phyloP scores from a whole-genome alignment of 2,329 filamentous ascomycete genomes.

The Coniochaeta sp. region DNA sequence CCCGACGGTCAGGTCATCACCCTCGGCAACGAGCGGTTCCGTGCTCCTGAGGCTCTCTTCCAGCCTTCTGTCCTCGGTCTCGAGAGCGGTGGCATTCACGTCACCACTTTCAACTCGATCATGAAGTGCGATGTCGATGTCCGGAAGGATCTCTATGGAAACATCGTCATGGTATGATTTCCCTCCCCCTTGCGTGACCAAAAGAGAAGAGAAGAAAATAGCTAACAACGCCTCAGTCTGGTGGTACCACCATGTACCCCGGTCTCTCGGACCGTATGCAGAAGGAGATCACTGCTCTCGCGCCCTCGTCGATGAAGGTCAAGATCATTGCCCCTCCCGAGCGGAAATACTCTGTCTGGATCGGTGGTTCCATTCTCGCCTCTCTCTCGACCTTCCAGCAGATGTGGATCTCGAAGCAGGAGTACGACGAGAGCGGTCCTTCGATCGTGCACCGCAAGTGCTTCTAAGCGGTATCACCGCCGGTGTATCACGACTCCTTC shows the following conservation, averaged over 20 bases:
- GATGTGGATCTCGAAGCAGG: conserved; percentile 99
- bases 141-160: conserved; percentile 99
- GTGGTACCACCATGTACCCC: conserved; percentile 99
- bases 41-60: conserved; percentile 98
- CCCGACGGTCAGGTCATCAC: conserved; percentile 99
- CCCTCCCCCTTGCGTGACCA: conserved; percentile 5
- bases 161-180: conserved; percentile 96
- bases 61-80: conserved; percentile 97
- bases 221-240: conserved; percentile 58
- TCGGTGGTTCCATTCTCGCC: conserved; percentile 99
- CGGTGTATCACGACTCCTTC: not conserved
- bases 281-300: conserved; percentile 99
- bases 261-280: conserved; percentile 99
- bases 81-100: conserved; percentile 97
- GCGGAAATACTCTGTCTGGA: conserved; percentile 99
- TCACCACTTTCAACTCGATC: conserved; percentile 99
- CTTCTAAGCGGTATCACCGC: conserved; percentile 70
- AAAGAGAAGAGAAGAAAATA: not conserved
- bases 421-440: conserved; percentile 99
- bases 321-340: conserved; percentile 99
- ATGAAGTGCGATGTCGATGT: conserved; percentile 99
- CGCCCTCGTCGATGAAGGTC: conserved; percentile 99
- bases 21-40: conserved; percentile 99
- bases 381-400: conserved; percentile 99
- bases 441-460: conserved; percentile 99